Base-by-base conservation (phyloP, 768 basidiomycete species). In the Royoungia palumana region DNA sequence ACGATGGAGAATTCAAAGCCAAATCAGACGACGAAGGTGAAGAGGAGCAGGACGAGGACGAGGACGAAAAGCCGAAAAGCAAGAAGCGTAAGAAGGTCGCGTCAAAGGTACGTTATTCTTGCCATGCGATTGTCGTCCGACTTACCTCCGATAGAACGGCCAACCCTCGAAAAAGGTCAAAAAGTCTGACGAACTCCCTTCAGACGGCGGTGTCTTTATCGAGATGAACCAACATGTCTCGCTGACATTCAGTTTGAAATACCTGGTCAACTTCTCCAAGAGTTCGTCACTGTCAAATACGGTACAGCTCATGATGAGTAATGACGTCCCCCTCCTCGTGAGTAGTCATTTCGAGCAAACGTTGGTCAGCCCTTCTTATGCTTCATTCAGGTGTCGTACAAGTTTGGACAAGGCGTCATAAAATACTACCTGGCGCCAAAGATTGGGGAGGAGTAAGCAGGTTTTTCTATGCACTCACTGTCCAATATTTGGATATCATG, bases 401-500 rank as follows among this genome's bases (percentile, higher is more conserved):
- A 86, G 53, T 98, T 96, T 60, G 83, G 82, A 38, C 86, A 89
- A 62, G 94, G 94, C 1, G 76, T 79, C 58, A 90, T 98, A 66
- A 81, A 87, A 53, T 98, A 95, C 77, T 98, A 94, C 76, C 80
- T 98, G 46, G 94, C 94, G 37, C 94, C 94, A 20, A 97, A 97
- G 75, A 94, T 94, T 52, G 87, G 88, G 27, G 89, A 93, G 57
- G 89, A 93, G 49, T 90, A 60, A 72, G 37, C 12, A 22, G 14
- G 19, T 20, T 38, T 16, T 30, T 35, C 17, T 52, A 62, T 58
- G 28, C 11, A 28, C 41, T 21, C 24, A 12, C 10, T 28, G 28
- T 28, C 53, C 40, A n/a, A 24, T 35, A 13, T 47, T 25, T 41
- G 14, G 35, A 47, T 59, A 45, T 60, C 34, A n/a, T 49, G 35